phyloP scores from a whole-genome alignment of 2,329 filamentous ascomycete genomes.

The Emmonsiellopsis sp. region DNA sequence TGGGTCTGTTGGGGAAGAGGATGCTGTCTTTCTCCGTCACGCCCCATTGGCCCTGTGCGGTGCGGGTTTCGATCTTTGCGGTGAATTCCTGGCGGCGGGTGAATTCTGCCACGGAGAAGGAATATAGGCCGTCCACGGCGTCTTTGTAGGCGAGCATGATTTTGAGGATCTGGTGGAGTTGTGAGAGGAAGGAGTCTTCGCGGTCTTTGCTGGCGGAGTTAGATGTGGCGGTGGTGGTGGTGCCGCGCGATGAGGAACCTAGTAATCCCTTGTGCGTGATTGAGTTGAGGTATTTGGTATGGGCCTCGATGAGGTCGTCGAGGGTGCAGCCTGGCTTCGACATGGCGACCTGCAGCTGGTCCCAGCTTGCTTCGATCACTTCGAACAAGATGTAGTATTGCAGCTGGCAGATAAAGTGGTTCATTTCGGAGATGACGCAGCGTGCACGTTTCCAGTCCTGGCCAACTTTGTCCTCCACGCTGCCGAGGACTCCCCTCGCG shows the following conservation, averaged over 20 bases:
- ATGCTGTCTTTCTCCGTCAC: slow-evolving; percentile 44
- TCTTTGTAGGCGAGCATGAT: slow-evolving; percentile 92
- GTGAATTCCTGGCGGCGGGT: slow-evolving; percentile 79
- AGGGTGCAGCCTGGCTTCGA: slow-evolving; percentile 79
- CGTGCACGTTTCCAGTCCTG: slow-evolving; percentile 84
- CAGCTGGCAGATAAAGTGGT: slow-evolving; percentile 92
- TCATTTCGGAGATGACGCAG: slow-evolving; percentile 90
- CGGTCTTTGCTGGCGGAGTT: slow-evolving; percentile 38
- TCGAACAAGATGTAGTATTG: slow-evolving; percentile 99
- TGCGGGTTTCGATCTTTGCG: slow-evolving; percentile 59
- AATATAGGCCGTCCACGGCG: slow-evolving; percentile 86
- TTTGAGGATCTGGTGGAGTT: slow-evolving; percentile 85
- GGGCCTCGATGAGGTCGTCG: slow-evolving; percentile 88
- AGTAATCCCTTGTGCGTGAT: slow-evolving; percentile 95
- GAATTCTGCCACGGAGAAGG: slow-evolving; percentile 90
- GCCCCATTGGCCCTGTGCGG: slow-evolving; percentile 56
- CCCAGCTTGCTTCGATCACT: slow-evolving; percentile 95
- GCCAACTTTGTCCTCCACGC: slow-evolving; percentile 60
- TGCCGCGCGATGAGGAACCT: slow-evolving; percentile 48
- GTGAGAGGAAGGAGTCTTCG: slow-evolving; percentile 75
- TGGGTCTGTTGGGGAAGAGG: slow-evolving; percentile 21
- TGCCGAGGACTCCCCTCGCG: slow-evolving; percentile 77
- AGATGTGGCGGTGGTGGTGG: slow-evolving; percentile 36
- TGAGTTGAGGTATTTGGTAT: slow-evolving; percentile 79
- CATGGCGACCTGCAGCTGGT: slow-evolving; percentile 73